phyloP scores from a whole-genome alignment of 2,329 filamentous ascomycete genomes.

The Arthrinium puccinioides region DNA sequence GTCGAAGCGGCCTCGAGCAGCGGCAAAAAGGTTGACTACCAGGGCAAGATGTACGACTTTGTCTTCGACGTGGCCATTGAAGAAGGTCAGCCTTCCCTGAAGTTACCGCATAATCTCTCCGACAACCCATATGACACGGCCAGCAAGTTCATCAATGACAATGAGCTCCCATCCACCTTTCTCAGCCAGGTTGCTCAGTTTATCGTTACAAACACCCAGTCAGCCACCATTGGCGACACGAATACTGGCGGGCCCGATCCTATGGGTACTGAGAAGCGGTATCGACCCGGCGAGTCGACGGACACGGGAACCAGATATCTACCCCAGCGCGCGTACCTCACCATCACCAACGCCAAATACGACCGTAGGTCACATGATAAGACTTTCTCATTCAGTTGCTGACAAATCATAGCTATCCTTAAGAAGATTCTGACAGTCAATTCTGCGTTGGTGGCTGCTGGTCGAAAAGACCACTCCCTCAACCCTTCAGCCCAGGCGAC shows the following conservation, averaged over 20 bases:
- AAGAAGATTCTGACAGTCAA: conserved; percentile 75
- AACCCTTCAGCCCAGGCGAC: conserved; percentile 63
- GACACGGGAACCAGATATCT: conserved; percentile 51
- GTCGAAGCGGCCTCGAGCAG: conserved; percentile 82
- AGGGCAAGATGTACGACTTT: conserved; percentile 87
- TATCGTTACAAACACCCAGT: conserved; percentile 83
- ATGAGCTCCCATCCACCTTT: conserved; percentile 80
- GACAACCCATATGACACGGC: conserved; percentile 91
- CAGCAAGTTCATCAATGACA: conserved; percentile 82
- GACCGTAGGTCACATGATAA: conserved; percentile 37
- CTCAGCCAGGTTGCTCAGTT: conserved; percentile 90
- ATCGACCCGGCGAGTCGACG: conserved; percentile 61
- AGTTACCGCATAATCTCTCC: conserved; percentile 87
- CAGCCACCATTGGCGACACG: conserved; percentile 67
- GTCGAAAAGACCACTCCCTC: conserved; percentile 66
- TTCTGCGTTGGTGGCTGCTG: conserved; percentile 60
- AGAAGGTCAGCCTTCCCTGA: conserved; percentile 85
- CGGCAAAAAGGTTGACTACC: conserved; percentile 67
- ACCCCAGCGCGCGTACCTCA: conserved; percentile 73
- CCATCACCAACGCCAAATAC: conserved; percentile 67
- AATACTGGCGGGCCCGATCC: conserved; percentile 56
- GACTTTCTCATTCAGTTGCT: conserved; percentile 6
- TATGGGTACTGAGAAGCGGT: conserved; percentile 70
- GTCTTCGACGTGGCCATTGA: conserved; percentile 97
- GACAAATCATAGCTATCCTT: conserved; percentile 63